Percentiles rank a stretch among this genome's conserved stretches.
phyloP scores from a whole-genome alignment of 2,329 filamentous ascomycete species.

The Cytospora piceae region DNA sequence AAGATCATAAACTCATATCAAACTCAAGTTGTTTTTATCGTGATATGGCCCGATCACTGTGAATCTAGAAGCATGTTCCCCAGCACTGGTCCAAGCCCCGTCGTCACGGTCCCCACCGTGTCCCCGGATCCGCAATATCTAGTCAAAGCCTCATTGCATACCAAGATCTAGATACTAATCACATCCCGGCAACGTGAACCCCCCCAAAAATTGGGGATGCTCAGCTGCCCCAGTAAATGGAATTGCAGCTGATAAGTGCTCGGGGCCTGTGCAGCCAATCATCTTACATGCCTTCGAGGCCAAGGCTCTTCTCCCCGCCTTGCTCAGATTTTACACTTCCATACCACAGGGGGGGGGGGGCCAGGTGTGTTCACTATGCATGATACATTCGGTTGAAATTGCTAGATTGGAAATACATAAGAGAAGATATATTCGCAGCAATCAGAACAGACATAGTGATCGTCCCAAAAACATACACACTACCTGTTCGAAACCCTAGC shows the following conservation, averaged over 20 bases:
- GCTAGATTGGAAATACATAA: no score
- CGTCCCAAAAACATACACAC: no score
- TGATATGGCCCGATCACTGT: not conserved
- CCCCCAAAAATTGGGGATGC: not conserved
- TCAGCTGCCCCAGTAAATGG: no score
- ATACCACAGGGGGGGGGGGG: no score
- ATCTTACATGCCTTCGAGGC: slow-evolving; percentile 15
- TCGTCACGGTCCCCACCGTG: not conserved
- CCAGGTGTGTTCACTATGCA: no score
- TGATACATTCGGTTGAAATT: no score
- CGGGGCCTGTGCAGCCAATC: slow-evolving; percentile 16
- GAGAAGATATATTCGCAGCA: no score
- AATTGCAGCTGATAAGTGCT: not conserved
- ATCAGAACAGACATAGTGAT: no score
- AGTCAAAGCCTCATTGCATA: not conserved
- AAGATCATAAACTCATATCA: not conserved
- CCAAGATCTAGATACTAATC: not conserved
- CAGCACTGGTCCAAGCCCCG: not conserved
- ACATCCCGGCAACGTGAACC: not conserved
- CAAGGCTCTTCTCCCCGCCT: not conserved
- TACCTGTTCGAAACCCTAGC: not conserved
- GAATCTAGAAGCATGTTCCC: not conserved
- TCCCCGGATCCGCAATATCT: not conserved
- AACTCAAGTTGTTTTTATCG: not conserved
- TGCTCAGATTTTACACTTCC: not conserved